Percentiles rank a stretch among this genome's conserved stretches.
Evolutionary conservation across 768 basidiomycete genomes (phyloP).

Genomic region (Pholiota molesta): DNA sequence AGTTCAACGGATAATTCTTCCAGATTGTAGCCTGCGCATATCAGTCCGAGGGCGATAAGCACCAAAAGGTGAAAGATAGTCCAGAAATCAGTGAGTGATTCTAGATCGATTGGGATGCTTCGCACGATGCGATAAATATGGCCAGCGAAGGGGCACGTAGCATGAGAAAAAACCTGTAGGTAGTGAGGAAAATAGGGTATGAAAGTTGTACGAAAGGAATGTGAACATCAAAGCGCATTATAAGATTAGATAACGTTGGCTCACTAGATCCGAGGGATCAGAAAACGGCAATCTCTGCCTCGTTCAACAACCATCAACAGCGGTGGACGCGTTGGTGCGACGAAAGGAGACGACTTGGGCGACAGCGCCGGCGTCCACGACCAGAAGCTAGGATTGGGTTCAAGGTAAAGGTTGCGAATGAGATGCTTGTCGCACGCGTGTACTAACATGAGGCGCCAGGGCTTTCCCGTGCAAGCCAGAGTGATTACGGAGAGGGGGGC

Average conservation of each 20-base stretch:
- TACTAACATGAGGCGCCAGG: conserved; percentile 60
- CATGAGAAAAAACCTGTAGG: too few species aligned
- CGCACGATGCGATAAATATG: neutral
- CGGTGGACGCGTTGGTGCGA: conserved; percentile 17
- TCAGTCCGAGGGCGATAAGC: neutral
- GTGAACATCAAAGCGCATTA: neutral
- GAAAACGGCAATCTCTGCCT: conserved; percentile 27
- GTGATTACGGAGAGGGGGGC: conserved; percentile 28
- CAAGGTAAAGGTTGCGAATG: conserved; percentile 31
- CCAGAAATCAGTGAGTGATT: neutral
- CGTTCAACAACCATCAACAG: conserved; percentile 28
- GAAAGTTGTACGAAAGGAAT: too few species aligned
- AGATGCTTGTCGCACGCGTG: conserved; percentile 40
- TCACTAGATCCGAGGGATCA: conserved; percentile 28
- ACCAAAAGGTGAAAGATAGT: neutral
- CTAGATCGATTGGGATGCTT: conserved; percentile 6
- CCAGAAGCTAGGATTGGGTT: conserved; percentile 14
- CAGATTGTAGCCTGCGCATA: neutral
- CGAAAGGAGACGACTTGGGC: conserved; percentile 13
- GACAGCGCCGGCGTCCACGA: conserved; percentile 17
- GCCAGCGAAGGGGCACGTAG: neutral
- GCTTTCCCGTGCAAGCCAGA: conserved; percentile 37
- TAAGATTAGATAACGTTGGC: conserved; percentile 28
- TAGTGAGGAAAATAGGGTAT: neutral
- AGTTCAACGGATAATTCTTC: neutral